Evolutionary conservation across 2,329 filamentous ascomycete species (phyloP).

Genomic region (Pyricularia grisea): DNA sequence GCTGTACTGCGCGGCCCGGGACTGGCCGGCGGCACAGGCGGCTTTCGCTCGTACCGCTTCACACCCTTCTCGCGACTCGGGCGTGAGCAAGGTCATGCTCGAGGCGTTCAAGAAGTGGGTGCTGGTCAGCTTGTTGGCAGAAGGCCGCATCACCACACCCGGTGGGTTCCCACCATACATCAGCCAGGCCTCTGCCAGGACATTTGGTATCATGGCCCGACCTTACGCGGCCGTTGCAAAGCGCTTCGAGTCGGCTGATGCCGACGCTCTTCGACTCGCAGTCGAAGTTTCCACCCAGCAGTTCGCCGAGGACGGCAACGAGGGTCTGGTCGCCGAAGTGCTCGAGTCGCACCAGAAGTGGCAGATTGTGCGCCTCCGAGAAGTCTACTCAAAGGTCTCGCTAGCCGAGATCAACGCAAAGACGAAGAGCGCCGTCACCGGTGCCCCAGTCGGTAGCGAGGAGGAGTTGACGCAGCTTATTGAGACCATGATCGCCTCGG

Average conservation of each 20-base stretch:
- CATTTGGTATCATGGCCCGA: constrained; percentile 49
- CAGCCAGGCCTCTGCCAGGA: constrained; percentile 40
- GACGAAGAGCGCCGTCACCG: constrained; percentile 47
- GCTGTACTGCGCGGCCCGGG: constrained; percentile 49
- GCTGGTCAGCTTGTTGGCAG: constrained; percentile 61
- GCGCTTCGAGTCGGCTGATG: constrained; percentile 50
- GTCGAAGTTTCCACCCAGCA: constrained; percentile 47
- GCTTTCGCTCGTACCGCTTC: constrained; percentile 58
- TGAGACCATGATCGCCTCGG: constrained; percentile 43
- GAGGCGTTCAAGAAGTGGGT: constrained; percentile 92
- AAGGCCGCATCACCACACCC: constrained; percentile 44
- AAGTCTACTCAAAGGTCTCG: constrained; percentile 56
- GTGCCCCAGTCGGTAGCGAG: constrained; percentile 28
- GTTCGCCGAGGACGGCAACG: constrained; percentile 60
- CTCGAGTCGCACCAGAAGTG: constrained; percentile 63
- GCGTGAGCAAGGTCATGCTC: constrained; percentile 68
- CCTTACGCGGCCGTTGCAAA: constrained; percentile 63
- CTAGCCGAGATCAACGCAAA: constrained; percentile 40
- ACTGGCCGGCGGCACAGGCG: constrained; percentile 53
- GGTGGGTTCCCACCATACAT: constrained; percentile 43
- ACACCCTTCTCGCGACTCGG: constrained; percentile 52
- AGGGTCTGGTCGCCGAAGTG: constrained; percentile 60
- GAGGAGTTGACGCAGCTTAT: constrained; percentile 37
- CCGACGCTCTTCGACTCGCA: constrained; percentile 53
- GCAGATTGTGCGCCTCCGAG: constrained; percentile 63